These are phyloP conservation scores for Daldinia sp. DNA, from an alignment of 2,329 filamentous ascomycete genomes.

Conservation along the genomic window DNA sequence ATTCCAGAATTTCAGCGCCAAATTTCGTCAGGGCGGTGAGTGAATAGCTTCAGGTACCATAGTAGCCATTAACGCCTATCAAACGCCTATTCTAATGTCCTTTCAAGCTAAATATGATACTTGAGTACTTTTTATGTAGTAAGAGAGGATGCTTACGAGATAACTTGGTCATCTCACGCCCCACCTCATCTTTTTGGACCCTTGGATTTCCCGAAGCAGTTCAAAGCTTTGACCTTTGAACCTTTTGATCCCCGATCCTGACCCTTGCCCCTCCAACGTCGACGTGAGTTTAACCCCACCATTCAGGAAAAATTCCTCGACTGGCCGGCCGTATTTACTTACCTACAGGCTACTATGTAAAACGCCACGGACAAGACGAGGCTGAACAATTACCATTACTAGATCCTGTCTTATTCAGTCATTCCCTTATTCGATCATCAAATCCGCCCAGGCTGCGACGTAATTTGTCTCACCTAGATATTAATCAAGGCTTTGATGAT, in stretches of 20 bases:
- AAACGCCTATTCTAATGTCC: neutral
- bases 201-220: neutral
- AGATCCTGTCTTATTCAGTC: slow-evolving; percentile 2
- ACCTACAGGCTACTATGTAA: neutral
- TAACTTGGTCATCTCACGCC: slow-evolving; percentile 26
- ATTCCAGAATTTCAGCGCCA: slow-evolving; percentile 4
- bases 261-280: slow-evolving; percentile 22
- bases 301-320: slow-evolving; percentile 33
- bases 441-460: neutral
- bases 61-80: neutral
- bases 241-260: neutral
- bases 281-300: slow-evolving; percentile 27
- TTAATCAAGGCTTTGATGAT: neutral
- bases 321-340: slow-evolving; percentile 16
- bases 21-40: slow-evolving; percentile 8
- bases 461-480: slow-evolving; percentile 6
- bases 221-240: neutral
- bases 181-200: slow-evolving; percentile 19
- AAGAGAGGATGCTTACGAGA: slow-evolving; percentile 30
- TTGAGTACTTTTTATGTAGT: neutral
- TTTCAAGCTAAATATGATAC: neutral
- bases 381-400: slow-evolving; percentile 29
- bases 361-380: slow-evolving; percentile 28
- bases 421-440: neutral
- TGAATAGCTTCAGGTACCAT: neutral